Conservation (phyloP, 352 stramenopile genomes). For the Phytophthora colocasiae region DNA sequence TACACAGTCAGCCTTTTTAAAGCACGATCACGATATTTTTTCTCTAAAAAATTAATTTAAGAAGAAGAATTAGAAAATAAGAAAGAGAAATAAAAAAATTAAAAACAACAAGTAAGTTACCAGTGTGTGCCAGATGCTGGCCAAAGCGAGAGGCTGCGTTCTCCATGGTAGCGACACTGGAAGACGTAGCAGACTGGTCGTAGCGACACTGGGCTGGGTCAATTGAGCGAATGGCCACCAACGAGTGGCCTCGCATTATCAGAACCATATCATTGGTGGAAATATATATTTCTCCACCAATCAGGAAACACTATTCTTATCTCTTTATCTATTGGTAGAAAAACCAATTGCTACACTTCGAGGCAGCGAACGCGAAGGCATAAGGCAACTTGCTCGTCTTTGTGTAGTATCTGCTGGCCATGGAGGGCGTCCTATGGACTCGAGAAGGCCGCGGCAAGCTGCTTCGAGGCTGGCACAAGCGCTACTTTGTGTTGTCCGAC, state of each 20-base stretch:
- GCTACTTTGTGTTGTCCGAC: conserved; percentile 68
- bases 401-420: conserved; percentile 6
- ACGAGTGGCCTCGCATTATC: conserved; percentile 14
- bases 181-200: background rate
- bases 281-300: conserved; percentile 10
- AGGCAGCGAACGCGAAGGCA: background rate
- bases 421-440: conserved; percentile 69
- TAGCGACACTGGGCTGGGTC: background rate
- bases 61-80: conserved; percentile 10
- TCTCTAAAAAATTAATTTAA: conserved; percentile 53
- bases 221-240: conserved; percentile 28
- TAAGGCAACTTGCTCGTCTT: conserved; percentile 5
- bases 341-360: background rate
- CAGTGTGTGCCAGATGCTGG: conserved; percentile 85
- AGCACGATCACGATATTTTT: conserved; percentile 86
- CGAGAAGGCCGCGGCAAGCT: conserved; percentile 61
- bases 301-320: background rate
- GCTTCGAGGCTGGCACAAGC: conserved; percentile 73
- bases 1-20: conserved; percentile 86
- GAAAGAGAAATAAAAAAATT: background rate
- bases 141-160: conserved; percentile 85
- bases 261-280: conserved; percentile 26
- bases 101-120: conserved; percentile 26
- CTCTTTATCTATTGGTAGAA: conserved; percentile 15
- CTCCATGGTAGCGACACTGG: conserved; percentile 47